Base-by-base conservation (phyloP, 306 rosid species). In the Pterocarpus santalinus region DNA sequence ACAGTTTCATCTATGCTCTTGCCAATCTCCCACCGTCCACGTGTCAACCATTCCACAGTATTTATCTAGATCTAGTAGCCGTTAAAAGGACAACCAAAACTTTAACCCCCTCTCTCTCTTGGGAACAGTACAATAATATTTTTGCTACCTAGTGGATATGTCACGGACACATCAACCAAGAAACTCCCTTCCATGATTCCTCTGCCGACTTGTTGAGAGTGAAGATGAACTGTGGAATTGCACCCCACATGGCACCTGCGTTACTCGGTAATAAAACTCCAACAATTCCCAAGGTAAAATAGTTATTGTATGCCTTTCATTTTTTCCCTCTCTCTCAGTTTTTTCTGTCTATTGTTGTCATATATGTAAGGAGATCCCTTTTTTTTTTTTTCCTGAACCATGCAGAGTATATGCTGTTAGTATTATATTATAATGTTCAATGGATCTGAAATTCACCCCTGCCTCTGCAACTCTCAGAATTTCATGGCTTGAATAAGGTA, bases 361-460 rank as follows among this genome's bases (percentile, higher is more conserved):
- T 33, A 78, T 33, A 33, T 64, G 64, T 69, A 39, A 51, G 83
- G 60, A 8, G 88, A 71, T 44, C 73, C 88, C 30, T 44, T 56
- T 71, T 69, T 63, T 70, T 55, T n/a, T 16, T 15, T 0, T 57
- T 58, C 77, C 80, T 80, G 76, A 79, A 87, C 79, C 88, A 83
- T 80, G 82, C 61, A 67, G 51, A 80, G 58, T 65, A 52, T 43
- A 13, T 63, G 65, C 53, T 61, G 55, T 75, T 75, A 65, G 36
- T 80, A 81, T 75, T 88, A 36, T 80, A 79, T 75, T 88, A 36
- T 88, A 85, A 77, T 82, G 81, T 73, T 46, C 79, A 72, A 52
- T 78, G 85, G 91, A 91, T 93, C 97, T 89, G 82, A 85, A 86
- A 65, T 69, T 73, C 88, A 80, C 73, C 80, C 58, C 76, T 75